Evolutionary conservation across 768 basidiomycete genomes (phyloP), one percentile per base, ranked within the genome.

Genomic region (Nidularia sp.): DNA sequence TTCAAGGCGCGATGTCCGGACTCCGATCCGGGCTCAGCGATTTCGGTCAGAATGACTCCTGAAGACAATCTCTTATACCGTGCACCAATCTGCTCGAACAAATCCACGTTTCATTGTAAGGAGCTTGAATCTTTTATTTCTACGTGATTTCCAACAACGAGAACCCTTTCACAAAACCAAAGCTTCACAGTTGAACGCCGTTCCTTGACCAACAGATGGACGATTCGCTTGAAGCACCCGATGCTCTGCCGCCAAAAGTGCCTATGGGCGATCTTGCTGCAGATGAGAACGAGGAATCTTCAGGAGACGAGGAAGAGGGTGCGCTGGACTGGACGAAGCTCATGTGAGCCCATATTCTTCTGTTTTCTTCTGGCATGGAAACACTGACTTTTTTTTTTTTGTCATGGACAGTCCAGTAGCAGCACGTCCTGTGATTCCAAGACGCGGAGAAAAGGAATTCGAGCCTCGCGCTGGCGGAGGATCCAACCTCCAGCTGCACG

Each of bases 391-490:
- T 25, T 25, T 25, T 25, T 25, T 25, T 25, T 1, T 25, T 25
- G 25, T 45, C 51, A 18, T 3, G 39, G 36, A 7, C 53, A 79
- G 77, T 15, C 71, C 75, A 50, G 64, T 66, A 29, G 61, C 69
- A 34, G 63, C 70, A 4, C 79, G 85, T 39, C 89, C 88, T 2
- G 74, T 89, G 2, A 95, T 99, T 48, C 97, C 97, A 5, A 95
- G 91, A 67, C 83, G 97, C 29, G 97, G 97, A 1, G 97, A 98
- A 69, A 98, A 99, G 65, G 95, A 98, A 57, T 98, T 93, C 58
- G 96, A 98, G 65, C 97, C 97, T 1, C 60, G 70, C 42, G 74
- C 75, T 48, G 73, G 76, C 49, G 74, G 81, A 7, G 89, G 87
- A 5, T 86, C 90, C 8, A 82, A 80, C 9, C 72, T 92, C 9